These are phyloP conservation scores for Penicillium thymicola DNA, from an alignment of 2,329 filamentous ascomycete genomes.

Conservation along the genomic window DNA sequence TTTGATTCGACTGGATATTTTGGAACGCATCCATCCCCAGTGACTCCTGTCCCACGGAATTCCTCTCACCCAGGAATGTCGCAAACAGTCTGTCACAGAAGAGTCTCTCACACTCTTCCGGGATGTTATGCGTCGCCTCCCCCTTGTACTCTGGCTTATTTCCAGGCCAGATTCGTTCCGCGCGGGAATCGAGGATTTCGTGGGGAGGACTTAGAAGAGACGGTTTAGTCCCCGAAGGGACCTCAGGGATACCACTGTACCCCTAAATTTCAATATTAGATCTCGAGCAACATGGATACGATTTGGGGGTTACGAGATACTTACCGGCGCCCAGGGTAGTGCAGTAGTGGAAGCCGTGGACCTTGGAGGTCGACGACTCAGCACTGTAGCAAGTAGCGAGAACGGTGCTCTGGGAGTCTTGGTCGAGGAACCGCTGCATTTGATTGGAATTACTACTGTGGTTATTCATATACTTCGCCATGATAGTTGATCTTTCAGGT, in stretches of 20 bases:
- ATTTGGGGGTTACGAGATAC: constrained; percentile 25
- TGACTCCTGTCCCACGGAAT: constrained; percentile 71
- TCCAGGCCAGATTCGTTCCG: constrained; percentile 50
- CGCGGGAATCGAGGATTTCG: constrained; percentile 66
- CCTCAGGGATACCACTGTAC: constrained; percentile 95
- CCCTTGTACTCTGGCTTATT: constrained; percentile 54
- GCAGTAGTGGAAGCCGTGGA: constrained; percentile 91
- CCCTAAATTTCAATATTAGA: constrained; percentile 48
- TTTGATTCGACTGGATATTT: constrained; percentile 30
- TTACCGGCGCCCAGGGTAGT: constrained; percentile 81
- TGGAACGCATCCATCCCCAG: constrained; percentile 73
- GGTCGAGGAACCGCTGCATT: constrained; percentile 58
- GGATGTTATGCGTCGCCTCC: constrained; percentile 95
- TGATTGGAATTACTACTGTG: constrained; percentile 64
- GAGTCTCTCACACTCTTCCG: constrained; percentile 99
- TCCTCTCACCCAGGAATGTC: constrained; percentile 96
- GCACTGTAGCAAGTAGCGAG: constrained; percentile 91
- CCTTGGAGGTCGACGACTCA: constrained; percentile 62
- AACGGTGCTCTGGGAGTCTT: constrained; percentile 61
- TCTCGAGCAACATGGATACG: not conserved
- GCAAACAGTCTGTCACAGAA: constrained; percentile 94
- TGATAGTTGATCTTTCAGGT: constrained; percentile 18
- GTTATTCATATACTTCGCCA: constrained; percentile 60
- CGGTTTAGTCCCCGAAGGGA: constrained; percentile 80
- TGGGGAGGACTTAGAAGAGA: constrained; percentile 87